Base-by-base conservation (phyloP, 768 basidiomycete genomes). In the Cystobasidiopsis lactophilus region DNA sequence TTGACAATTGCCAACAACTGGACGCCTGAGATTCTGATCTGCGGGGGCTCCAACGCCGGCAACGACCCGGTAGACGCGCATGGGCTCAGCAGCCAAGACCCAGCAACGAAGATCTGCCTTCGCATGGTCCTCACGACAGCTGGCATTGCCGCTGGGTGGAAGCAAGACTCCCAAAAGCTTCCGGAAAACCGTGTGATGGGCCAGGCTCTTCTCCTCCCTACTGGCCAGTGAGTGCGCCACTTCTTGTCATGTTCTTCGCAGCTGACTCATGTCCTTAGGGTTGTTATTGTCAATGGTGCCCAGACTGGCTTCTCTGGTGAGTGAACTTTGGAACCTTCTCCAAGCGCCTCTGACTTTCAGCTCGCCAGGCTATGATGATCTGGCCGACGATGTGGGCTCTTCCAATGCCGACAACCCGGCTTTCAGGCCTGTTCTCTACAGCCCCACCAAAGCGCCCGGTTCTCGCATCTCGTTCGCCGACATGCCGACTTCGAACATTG, bases 1-100 rank as follows among this genome's bases (percentile, higher is more conserved):
- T 73, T 96, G 18, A 89, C 83, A 1, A 80, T 82, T 3, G 79
- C 73, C 24, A 93, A 91, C 69, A 80, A 83, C 64, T 96, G 83
- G 65, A 74, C 72, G 0, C 82, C 79, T 0, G n/a, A n/a, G n/a
- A n/a, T n/a, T n/a, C n/a, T n/a, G n/a, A n/a, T n/a, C n/a, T n/a
- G n/a, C n/a, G n/a, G n/a, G n/a, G n/a, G n/a, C n/a, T n/a, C n/a
- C n/a, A n/a, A n/a, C n/a, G n/a, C n/a, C n/a, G n/a, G n/a, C n/a
- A n/a, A n/a, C n/a, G n/a, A n/a, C n/a, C n/a, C n/a, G n/a, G n/a
- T n/a, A n/a, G n/a, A n/a, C n/a, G n/a, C n/a, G n/a, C n/a, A n/a
- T n/a, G n/a, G n/a, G n/a, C n/a, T n/a, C n/a, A n/a, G n/a, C n/a
- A n/a, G n/a, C n/a, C n/a, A n/a, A n/a, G n/a, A n/a, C n/a, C n/a